phyloP scores from a whole-genome alignment of 768 basidiomycete genomes.

The Arthromyces matolae region DNA sequence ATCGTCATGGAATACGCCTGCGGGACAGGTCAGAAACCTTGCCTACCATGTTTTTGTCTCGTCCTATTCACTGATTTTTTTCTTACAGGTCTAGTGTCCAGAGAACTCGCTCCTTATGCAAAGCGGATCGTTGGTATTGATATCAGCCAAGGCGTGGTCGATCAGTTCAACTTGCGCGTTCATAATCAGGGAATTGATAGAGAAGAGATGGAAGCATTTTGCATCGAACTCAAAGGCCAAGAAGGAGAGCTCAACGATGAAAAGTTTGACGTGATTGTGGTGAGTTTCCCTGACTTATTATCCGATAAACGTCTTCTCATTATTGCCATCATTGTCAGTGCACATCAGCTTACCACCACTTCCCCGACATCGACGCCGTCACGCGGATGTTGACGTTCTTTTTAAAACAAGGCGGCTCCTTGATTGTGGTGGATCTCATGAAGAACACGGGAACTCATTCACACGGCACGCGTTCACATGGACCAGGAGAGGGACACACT shows the following conservation, averaged over 20 bases:
- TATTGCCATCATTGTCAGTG: conserved; percentile 39
- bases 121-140: conserved; percentile 71
- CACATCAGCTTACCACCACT: conserved; percentile 63
- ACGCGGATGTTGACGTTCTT: conserved; percentile 52
- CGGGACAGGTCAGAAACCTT: conserved; percentile 55
- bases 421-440: conserved; percentile 54
- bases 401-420: conserved; percentile 57
- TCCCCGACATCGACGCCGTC: conserved; percentile 44
- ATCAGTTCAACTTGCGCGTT: conserved; percentile 57
- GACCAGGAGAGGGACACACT: conserved; percentile 10
- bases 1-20: conserved; percentile 73
- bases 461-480: background rate
- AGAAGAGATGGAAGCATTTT: conserved; percentile 66
- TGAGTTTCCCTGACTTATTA: conserved; percentile 30
- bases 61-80: background rate
- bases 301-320: too few relatives aligned
- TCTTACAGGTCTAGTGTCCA: conserved; percentile 55
- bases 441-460: conserved; percentile 10
- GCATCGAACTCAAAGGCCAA: conserved; percentile 44
- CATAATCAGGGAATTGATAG: conserved; percentile 56
- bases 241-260: conserved; percentile 45
- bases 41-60: background rate
- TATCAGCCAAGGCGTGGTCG: conserved; percentile 68
- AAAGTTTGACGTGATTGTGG: conserved; percentile 69
- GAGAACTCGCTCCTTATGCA: conserved; percentile 54